phyloP scores from a whole-genome alignment of 306 rosid species.

The Calophaca sinica region DNA sequence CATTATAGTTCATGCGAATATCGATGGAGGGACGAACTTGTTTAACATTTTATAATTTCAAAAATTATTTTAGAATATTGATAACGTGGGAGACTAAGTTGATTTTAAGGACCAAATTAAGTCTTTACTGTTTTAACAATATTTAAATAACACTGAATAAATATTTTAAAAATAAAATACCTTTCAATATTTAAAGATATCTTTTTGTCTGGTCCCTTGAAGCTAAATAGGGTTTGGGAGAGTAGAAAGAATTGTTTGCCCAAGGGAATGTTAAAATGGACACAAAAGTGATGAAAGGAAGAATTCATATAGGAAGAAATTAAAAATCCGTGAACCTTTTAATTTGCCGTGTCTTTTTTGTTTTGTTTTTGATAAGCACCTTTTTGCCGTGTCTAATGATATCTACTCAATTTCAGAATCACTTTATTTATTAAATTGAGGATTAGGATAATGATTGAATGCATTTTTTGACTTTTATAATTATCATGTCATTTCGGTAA shows the following conservation, averaged over 20 bases:
- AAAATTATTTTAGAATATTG: too few relatives aligned
- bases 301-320: slow-evolving; percentile 11
- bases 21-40: too few relatives aligned
- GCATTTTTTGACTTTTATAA: background rate
- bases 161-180: background rate
- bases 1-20: too few relatives aligned
- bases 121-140: too few relatives aligned
- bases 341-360: background rate
- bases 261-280: slow-evolving; percentile 19
- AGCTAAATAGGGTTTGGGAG: background rate
- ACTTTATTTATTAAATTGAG: slow-evolving; percentile 29
- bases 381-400: slow-evolving; percentile 21
- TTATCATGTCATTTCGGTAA: background rate
- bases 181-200: background rate
- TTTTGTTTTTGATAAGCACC: too few relatives aligned
- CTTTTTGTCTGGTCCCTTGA: background rate
- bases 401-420: slow-evolving; percentile 21
- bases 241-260: background rate
- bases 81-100: too few relatives aligned
- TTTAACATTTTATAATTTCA: too few relatives aligned
- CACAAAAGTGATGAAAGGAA: slow-evolving; percentile 8
- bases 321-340: background rate
- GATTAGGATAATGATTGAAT: slow-evolving; percentile 13
- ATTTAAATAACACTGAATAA: too few relatives aligned
- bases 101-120: too few relatives aligned